Percentiles rank a stretch among this genome's conserved stretches.
These are phyloP conservation scores for Phytophthora colocasiae DNA, from an alignment of 352 stramenopile genomes.

Conservation along the genomic window DNA sequence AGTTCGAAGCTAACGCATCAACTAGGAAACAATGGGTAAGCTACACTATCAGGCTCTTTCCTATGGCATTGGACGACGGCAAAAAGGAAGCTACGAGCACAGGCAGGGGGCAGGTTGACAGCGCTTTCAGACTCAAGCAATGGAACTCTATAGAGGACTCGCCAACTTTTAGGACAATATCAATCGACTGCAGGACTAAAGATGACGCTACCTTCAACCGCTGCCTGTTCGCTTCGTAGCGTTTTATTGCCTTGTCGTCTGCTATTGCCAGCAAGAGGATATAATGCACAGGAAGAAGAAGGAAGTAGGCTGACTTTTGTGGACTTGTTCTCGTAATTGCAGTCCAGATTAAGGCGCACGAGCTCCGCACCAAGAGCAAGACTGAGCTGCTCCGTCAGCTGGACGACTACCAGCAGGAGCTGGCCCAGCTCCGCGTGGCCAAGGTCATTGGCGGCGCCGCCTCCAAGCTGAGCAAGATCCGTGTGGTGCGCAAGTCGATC, in stretches of 20 bases:
- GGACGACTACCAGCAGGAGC: slow-evolving; percentile 98
- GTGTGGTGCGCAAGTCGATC: slow-evolving; percentile 99
- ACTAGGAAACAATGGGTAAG: slow-evolving; percentile 78
- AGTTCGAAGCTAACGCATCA: slow-evolving; percentile 76
- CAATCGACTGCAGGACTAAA: background rate
- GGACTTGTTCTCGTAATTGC: slow-evolving; percentile 28
- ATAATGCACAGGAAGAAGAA: background rate
- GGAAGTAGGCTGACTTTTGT: slow-evolving; percentile 32
- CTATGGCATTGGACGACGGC: background rate
- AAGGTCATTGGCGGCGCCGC: slow-evolving; percentile 99
- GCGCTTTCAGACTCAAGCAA: background rate
- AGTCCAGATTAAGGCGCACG: slow-evolving; percentile 97
- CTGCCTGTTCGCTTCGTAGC: background rate
- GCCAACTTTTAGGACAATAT: too few species aligned
- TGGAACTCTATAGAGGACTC: too few species aligned
- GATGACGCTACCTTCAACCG: background rate
- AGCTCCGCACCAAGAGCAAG: slow-evolving; percentile 98
- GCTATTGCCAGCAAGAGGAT: background rate
- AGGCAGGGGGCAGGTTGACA: background rate
- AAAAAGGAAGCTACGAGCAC: background rate
- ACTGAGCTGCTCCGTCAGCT: slow-evolving; percentile 98
- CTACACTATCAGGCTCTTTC: background rate
- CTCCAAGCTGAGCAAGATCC: slow-evolving; percentile 99
- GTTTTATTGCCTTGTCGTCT: background rate
- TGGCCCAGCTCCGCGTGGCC: slow-evolving; percentile 97